A percentile compares a stretch with the other conserved stretches of the same genome.
Evolutionary conservation across 495 filamentous ascomycete species (phyloP).

Genomic region (Darksidea phi): DNA sequence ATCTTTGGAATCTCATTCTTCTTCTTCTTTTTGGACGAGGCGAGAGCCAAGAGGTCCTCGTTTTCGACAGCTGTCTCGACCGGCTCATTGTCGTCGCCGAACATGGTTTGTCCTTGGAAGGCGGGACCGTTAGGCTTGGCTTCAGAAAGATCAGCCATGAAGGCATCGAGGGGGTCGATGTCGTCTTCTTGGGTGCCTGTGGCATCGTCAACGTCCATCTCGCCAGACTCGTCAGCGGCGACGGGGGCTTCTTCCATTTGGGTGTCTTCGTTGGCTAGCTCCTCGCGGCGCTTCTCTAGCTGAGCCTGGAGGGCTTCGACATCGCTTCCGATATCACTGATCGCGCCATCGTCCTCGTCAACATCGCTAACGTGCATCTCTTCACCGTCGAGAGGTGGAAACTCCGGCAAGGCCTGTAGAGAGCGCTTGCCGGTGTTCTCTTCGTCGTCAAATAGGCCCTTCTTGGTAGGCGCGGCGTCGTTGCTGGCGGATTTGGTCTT

Average conservation of each 20-base stretch:
- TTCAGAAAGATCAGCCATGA: conserved; percentile 74
- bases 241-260: conserved; percentile 45
- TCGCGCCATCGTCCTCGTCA: conserved; percentile 70
- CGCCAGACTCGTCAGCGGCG: conserved; percentile 33
- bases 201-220: conserved; percentile 48
- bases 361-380: conserved; percentile 58
- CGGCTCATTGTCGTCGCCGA: conserved; percentile 77
- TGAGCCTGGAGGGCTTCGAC: conserved; percentile 74
- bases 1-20: conserved; percentile 91
- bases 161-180: conserved; percentile 89
- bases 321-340: conserved; percentile 74
- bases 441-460: conserved; percentile 82
- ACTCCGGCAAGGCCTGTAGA: conserved; percentile 48
- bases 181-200: conserved; percentile 57
- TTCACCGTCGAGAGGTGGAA: conserved; percentile 54
- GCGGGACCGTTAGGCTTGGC: neutral
- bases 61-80: conserved; percentile 68
- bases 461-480: conserved; percentile 68
- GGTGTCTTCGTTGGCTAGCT: conserved; percentile 58
- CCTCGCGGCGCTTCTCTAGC: conserved; percentile 67
- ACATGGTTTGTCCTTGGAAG: conserved; percentile 66
- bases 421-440: conserved; percentile 76
- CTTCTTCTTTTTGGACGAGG: conserved; percentile 87
- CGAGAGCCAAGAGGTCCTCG: conserved; percentile 79
- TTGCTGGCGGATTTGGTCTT: conserved; percentile 54